Evolutionary conservation across 306 rosid genomes (phyloP).

Genomic region (Arachis hypogaea): DNA sequence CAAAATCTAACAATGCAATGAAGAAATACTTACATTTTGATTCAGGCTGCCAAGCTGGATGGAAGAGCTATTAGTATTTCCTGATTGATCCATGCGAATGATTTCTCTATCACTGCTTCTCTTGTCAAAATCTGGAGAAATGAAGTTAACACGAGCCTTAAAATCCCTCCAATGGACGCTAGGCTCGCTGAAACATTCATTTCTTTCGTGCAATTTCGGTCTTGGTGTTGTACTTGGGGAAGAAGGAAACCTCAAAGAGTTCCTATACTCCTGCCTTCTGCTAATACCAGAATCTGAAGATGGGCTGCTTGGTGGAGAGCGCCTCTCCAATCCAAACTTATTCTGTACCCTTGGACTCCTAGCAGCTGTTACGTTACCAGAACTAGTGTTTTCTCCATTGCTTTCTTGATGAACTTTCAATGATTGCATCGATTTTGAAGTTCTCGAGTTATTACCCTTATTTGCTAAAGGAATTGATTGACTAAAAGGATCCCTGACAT

Average conservation of each 20-base stretch:
- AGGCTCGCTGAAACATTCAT: constrained; percentile 42
- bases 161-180: constrained; percentile 45
- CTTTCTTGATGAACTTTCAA: constrained; percentile 41
- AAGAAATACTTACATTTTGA: constrained; percentile 51
- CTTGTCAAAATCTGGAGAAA: constrained; percentile 57
- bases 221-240: constrained; percentile 49
- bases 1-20: constrained; percentile 22
- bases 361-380: constrained; percentile 43
- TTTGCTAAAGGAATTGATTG: constrained; percentile 41
- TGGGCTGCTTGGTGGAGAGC: constrained; percentile 51
- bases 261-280: constrained; percentile 48
- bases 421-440: constrained; percentile 47
- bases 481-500: constrained; percentile 39
- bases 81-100: constrained; percentile 47
- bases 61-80: constrained; percentile 34
- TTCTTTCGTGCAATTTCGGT: constrained; percentile 50
- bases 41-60: constrained; percentile 42
- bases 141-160: constrained; percentile 45
- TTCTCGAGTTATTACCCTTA: constrained; percentile 40
- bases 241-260: constrained; percentile 41
- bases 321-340: constrained; percentile 65
- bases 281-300: constrained; percentile 53
- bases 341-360: constrained; percentile 66
- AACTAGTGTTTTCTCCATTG: constrained; percentile 44
- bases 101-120: constrained; percentile 47